phyloP scores from a whole-genome alignment of 192 early-diverging fungal genomes.

The Geranomyces variabilis region DNA sequence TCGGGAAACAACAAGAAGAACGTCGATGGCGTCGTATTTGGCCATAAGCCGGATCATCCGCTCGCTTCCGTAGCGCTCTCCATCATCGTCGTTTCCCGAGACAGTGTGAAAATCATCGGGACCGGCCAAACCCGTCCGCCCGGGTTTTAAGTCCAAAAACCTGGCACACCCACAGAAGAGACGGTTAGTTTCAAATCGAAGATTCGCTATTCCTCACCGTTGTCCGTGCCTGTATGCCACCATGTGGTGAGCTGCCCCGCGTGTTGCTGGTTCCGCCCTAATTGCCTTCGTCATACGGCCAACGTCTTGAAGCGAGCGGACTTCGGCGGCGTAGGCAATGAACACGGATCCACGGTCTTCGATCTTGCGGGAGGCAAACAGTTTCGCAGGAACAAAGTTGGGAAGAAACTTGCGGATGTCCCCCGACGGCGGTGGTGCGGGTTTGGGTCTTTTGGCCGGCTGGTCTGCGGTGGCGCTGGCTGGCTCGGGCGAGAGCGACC shows the following conservation, averaged over 20 bases:
- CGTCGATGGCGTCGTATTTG: constrained; percentile 69
- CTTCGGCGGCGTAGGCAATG: constrained; percentile 1
- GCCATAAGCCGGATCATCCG: constrained; percentile 74
- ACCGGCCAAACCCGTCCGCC: constrained; percentile 4
- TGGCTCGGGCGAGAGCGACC: too few relatives aligned
- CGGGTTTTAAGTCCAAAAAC: constrained; percentile 12
- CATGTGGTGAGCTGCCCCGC: constrained; percentile 9
- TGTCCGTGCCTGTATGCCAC: too few relatives aligned
- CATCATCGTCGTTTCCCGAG: constrained; percentile 77
- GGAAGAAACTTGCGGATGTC: not conserved
- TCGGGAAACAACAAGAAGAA: constrained; percentile 73
- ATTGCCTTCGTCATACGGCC: not conserved
- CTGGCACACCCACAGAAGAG: not conserved
- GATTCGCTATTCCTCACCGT: too few relatives aligned
- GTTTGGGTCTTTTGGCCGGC: too few relatives aligned
- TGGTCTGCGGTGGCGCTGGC: too few relatives aligned
- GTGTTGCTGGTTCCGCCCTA: not conserved
- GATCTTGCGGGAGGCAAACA: not conserved
- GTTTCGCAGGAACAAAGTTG: not conserved
- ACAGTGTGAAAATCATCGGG: constrained; percentile 20
- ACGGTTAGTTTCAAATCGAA: not conserved
- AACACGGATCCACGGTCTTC: constrained; percentile 4
- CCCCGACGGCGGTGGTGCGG: too few relatives aligned
- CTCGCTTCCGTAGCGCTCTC: constrained; percentile 79
- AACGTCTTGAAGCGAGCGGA: not conserved